Base-by-base conservation (phyloP, 768 basidiomycete genomes). In the Steccherinum ochraceum region DNA sequence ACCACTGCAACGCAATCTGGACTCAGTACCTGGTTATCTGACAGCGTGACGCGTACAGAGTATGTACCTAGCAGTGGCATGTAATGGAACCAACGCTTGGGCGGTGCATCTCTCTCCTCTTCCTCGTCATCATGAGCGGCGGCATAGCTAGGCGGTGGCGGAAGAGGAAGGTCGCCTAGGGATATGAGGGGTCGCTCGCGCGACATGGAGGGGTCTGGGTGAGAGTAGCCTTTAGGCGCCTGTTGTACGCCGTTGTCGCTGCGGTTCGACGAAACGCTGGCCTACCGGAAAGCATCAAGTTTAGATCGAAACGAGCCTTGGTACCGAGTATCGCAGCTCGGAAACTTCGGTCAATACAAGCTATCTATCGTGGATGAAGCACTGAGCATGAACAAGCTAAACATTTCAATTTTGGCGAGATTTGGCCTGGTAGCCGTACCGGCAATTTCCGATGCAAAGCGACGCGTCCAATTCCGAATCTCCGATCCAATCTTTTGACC, bases 41-140 rank as follows among this genome's bases (percentile, higher is more conserved):
- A 25, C 61, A 71, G 69, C 49, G 12, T 51, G 21, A 43, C 41
- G 41, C 41, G 24, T 12, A 19, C 26, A 2, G 11, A 21, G 12
- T 45, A 65, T 77, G 52, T 59, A 84, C 83, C 67, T 55, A 66
- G 75, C 13, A 84, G 71, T 21, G 83, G 83, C 24, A 81, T 49
- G 61, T 81, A 79, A 55, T 81, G 70, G 60, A 73, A 75, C 80
- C 81, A 83, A 51, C 61, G 70, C 61, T 75, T 78, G 50, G 62
- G 68, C 39, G 62, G 57, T 0, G 65, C 64, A 23, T 74, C 69
- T 24, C 63, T 58, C 43, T 70, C 67, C 5, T 70, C 65, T 24
- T 67, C 64, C 30, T 67, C 64, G 13, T 52, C 55, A 30, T 56
- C 55, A 46, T 56, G 55, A 30, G 55, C 55, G 2, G 48, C 55